Conservation (phyloP, 352 stramenopile genomes). For the Phytophthora colocasiae region DNA sequence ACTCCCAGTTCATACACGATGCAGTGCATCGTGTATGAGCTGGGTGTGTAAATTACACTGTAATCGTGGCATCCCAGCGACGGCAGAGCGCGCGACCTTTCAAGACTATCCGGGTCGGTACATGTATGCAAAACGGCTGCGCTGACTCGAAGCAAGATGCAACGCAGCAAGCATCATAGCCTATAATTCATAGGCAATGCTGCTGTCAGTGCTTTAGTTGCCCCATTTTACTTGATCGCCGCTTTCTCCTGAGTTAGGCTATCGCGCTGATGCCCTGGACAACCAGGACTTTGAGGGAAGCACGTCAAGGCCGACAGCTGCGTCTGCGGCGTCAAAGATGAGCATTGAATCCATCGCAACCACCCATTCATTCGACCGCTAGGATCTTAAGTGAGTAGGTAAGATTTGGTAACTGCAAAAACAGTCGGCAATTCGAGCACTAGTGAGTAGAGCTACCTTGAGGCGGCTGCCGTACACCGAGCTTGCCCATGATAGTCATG, state of each 20-base stretch:
- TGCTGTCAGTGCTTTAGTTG: too few relatives aligned
- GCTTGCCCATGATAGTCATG: neutral
- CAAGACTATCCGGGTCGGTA: neutral
- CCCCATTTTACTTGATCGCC: too few relatives aligned
- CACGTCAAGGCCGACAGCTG: constrained; percentile 25
- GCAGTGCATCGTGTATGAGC: too few relatives aligned
- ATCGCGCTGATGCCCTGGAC: constrained; percentile 11
- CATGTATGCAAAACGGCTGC: constrained; percentile 11
- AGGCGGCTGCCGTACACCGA: neutral
- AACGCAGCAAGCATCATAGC: too few relatives aligned
- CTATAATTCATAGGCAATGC: too few relatives aligned
- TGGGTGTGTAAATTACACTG: too few relatives aligned
- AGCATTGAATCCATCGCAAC: constrained; percentile 22
- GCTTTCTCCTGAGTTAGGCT: constrained; percentile 30
- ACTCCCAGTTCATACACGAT: too few relatives aligned
- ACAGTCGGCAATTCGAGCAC: neutral
- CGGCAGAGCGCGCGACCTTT: constrained; percentile 23
- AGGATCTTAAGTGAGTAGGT: neutral
- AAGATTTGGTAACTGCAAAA: too few relatives aligned
- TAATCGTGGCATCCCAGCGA: constrained; percentile 9
- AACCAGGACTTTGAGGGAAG: constrained; percentile 13
- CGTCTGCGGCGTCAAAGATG: constrained; percentile 27
- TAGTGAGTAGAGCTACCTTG: neutral
- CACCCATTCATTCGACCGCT: neutral
- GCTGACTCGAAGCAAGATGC: constrained; percentile 12